phyloP scores from a whole-genome alignment of 805 yeast species.

The Cyberlindnera mycetangii region DNA sequence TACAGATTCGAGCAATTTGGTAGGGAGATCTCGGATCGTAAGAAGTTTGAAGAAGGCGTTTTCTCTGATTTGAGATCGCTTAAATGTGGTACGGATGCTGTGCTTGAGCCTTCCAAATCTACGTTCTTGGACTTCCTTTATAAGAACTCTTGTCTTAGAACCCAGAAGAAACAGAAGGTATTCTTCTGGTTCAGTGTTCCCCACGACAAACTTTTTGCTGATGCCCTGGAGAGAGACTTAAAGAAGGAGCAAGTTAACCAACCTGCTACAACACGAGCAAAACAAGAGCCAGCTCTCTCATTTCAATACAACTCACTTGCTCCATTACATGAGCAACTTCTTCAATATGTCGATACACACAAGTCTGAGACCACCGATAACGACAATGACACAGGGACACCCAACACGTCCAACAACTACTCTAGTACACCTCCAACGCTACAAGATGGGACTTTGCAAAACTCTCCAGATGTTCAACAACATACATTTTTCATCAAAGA shows the following conservation, averaged over 20 bases:
- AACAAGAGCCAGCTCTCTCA: constrained; percentile 74
- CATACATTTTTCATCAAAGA: constrained; percentile 24
- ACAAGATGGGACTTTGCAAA: neutral
- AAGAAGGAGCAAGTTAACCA: constrained; percentile 67
- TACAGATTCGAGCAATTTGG: constrained; percentile 91
- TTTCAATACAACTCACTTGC: constrained; percentile 59
- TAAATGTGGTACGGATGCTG: constrained; percentile 84
- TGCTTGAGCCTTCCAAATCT: constrained; percentile 83
- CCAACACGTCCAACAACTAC: neutral
- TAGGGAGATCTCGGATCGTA: constrained; percentile 75
- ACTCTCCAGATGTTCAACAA: constrained; percentile 5
- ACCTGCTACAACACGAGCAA: constrained; percentile 68
- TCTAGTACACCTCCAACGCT: neutral
- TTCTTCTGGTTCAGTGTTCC: constrained; percentile 96
- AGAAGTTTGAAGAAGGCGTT: constrained; percentile 95
- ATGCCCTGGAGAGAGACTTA: constrained; percentile 89
- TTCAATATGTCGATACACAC: constrained; percentile 37
- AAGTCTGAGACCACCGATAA: constrained; percentile 8
- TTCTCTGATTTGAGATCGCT: constrained; percentile 86
- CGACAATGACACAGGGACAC: neutral
- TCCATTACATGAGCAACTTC: constrained; percentile 54
- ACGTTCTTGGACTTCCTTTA: constrained; percentile 79
- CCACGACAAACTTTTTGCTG: constrained; percentile 87
- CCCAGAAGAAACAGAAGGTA: constrained; percentile 96
- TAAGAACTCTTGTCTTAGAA: constrained; percentile 82